Evolutionary conservation across 2,329 filamentous ascomycete species (phyloP), one percentile per base, ranked within the genome.

Genomic region (Cryphonectria naterciae): DNA sequence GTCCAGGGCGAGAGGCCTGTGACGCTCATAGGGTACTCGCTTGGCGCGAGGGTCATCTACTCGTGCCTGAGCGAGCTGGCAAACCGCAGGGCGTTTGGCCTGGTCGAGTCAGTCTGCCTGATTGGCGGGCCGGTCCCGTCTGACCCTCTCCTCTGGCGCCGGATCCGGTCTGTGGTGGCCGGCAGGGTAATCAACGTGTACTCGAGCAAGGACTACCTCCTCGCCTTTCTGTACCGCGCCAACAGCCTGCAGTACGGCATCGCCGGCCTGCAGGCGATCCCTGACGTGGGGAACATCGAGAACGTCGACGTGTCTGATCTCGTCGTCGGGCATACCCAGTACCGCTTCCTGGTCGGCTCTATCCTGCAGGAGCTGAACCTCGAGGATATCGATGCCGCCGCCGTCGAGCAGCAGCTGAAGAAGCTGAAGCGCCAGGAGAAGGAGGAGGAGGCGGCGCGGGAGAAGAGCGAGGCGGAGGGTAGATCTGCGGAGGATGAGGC

Each of bases 121-220:
- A 92, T 98, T 70, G 95, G 95, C 3, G 87, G 93, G 0, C 93
- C 95, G 0, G 89, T 92, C 0, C 93, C 95, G 0, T 93, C 91
- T 0, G 88, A 91, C 64, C 81, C 87, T 0, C 85, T 85, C 1
- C 89, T 93, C 75, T 98, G 95, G 95, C 87, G 91, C 56, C 85
- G 88, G 49, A 89, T 97, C 74, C 89, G 93, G 35, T 89, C 88
- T 54, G 93, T 95, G 0, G 94, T 97, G 0, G 89, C 91, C 1
- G 94, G 94, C 3, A 88, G 92, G 70, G 86, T 98, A 8, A 91
- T 97, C 75, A 98, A 98, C 76, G 93, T 95, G 11, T 97, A 92
- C 81, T 95, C 93, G 1, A 89, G 91, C 67, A 95, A 96, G 72
- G 95, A 98, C 80, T 93, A 94, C 77, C 89, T 98, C 41, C 88